These are phyloP conservation scores for Aspergillus sp. DNA, from an alignment of 2,329 filamentous ascomycete species.

Conservation along the genomic window DNA sequence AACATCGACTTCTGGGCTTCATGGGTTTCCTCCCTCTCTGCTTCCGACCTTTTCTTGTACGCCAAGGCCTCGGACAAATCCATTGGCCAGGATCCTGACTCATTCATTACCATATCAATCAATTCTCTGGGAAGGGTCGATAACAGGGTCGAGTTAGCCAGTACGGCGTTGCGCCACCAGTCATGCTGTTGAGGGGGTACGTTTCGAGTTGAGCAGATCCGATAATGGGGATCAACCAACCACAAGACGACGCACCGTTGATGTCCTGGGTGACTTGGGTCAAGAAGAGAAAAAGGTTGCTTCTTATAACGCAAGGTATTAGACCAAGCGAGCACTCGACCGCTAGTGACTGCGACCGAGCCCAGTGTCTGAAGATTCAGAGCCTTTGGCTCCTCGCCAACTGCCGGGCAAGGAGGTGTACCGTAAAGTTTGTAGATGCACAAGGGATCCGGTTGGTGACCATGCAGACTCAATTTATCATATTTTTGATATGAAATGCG, in stretches of 20 bases:
- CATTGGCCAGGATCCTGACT: neutral
- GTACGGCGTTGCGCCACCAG: conserved; percentile 8
- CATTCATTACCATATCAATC: neutral
- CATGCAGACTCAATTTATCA: fast-evolving
- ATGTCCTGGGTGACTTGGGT: conserved; percentile 13
- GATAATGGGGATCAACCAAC: conserved; percentile 19
- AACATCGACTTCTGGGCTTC: neutral
- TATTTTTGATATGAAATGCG: conserved; percentile 13
- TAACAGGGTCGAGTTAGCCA: neutral
- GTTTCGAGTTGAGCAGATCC: conserved; percentile 17
- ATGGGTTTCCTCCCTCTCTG: neutral
- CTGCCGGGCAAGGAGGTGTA: neutral
- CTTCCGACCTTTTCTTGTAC: neutral
- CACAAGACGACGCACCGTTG: conserved; percentile 14
- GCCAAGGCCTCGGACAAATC: neutral
- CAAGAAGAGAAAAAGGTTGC: conserved; percentile 13
- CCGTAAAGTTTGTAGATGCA: conserved; percentile 5
- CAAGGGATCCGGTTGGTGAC: neutral
- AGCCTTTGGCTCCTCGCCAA: neutral
- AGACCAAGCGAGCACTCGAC: conserved; percentile 16
- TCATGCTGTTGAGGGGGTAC: conserved; percentile 16
- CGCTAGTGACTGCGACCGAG: conserved; percentile 11
- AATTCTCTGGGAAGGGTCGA: neutral
- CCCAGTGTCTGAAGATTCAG: conserved; percentile 13
- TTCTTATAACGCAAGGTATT: conserved; percentile 14